phyloP scores from a whole-genome alignment of 352 stramenopile species.

The Globisporangium emineosum region DNA sequence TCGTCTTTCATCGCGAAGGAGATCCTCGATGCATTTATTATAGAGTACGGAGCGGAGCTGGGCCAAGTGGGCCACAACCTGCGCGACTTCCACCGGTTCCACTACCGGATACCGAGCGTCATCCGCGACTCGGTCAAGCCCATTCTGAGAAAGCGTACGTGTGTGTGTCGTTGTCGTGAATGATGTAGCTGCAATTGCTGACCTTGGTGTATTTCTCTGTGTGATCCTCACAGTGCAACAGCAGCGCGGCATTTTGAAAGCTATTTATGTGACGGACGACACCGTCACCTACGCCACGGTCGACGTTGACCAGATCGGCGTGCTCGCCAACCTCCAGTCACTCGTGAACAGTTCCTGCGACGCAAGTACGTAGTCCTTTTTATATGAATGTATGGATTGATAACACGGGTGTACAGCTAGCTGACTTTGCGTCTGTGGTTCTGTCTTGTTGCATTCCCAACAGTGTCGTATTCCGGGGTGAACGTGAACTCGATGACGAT shows the following conservation, averaged over 20 bases:
- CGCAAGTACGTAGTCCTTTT: constrained; percentile 57
- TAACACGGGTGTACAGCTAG: too few species aligned
- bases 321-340: constrained; percentile 88
- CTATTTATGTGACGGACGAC: constrained; percentile 87
- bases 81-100: constrained; percentile 89
- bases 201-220: constrained; percentile 9
- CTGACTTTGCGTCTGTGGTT: not conserved
- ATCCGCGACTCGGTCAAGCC: constrained; percentile 83
- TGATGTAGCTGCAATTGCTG: not conserved
- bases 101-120: constrained; percentile 80
- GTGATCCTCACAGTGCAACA: constrained; percentile 63
- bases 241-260: constrained; percentile 85
- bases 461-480: constrained; percentile 83
- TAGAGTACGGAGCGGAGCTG: constrained; percentile 72
- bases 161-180: too few species aligned
- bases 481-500: constrained; percentile 86
- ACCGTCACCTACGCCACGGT: constrained; percentile 76
- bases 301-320: constrained; percentile 89
- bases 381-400: not conserved
- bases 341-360: constrained; percentile 83
- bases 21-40: constrained; percentile 81
- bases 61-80: constrained; percentile 86
- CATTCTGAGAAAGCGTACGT: constrained; percentile 79
- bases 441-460: not conserved
- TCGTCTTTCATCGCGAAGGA: constrained; percentile 87